Percentiles rank a stretch among this genome's conserved stretches.
Conservation (phyloP, 148 eudicot genomes). For the Amaranthus cruentus region DNA sequence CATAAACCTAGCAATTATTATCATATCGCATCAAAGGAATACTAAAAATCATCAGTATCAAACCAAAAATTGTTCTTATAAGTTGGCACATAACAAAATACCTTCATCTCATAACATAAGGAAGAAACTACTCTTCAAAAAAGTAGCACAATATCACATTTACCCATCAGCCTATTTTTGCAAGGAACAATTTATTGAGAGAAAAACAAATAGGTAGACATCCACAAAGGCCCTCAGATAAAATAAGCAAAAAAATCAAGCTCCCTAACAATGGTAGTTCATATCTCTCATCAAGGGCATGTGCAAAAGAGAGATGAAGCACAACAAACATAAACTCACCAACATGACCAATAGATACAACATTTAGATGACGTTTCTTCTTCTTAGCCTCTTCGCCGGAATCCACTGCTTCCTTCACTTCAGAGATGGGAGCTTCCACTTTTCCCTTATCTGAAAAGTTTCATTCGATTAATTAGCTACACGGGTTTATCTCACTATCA, state of each 20-base stretch:
- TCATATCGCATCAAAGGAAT: no score
- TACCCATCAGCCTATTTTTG: no score
- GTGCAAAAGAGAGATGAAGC: background rate
- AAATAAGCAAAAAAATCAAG: background rate
- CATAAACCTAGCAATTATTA: no score
- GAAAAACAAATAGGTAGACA: background rate
- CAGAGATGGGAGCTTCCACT: constrained; percentile 34
- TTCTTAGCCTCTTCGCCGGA: constrained; percentile 29
- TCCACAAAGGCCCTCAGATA: background rate
- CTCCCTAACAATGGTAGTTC: background rate
- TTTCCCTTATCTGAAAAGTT: constrained; percentile 21
- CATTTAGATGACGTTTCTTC: constrained; percentile 84
- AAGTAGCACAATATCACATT: no score
- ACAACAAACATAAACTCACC: constrained; percentile 44
- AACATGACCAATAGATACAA: constrained; percentile 96
- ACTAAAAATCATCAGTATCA: no score
- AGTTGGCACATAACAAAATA: no score
- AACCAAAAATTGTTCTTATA: no score
- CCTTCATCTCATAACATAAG: no score
- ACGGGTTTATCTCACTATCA: background rate
- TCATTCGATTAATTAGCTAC: background rate
- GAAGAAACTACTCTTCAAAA: no score
- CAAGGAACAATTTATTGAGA: no score
- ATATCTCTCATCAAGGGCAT: background rate
- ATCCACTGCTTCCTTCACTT: constrained; percentile 33